Base-by-base conservation (phyloP, 2,329 filamentous ascomycete species). In the Alternaria sp. region DNA sequence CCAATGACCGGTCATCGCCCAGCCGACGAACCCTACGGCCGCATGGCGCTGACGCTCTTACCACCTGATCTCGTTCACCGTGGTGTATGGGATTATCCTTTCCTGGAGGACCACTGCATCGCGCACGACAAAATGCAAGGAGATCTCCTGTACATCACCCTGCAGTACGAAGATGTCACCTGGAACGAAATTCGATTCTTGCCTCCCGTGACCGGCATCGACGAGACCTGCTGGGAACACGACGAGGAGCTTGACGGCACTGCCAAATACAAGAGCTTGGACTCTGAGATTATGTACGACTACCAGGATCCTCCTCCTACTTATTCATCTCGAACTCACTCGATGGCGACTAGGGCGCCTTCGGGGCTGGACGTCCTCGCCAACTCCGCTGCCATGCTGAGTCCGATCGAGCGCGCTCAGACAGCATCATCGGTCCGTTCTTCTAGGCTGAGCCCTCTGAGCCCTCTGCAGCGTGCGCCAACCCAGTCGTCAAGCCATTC, bases 201-300 rank as follows among this genome's bases (percentile, higher is more conserved):
- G 1, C 79, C 79, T 9, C 55, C 76, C 7, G 69, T 74, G 4
- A 66, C 69, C 11, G 76, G 75, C 50, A 63, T 70, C 15, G 76
- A 80, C 54, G 77, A 81, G 25, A 71, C 73, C 9, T 80, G 77
- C 64, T 81, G 80, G 80, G 70, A 68, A 28, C 77, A 78, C 55
- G 77, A 81, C 45, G 77, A 78, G 56, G 78, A 80, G 58, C 74
- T 81, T 10, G 79, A 81, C 61, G 78, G 79, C 47, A 68, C 71
- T 21, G 69, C 71, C 66, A 79, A 74, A 57, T 77, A 73, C 68
- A 77, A 77, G 72, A 78, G 74, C 68, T 63, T 79, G 69, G 76
- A 80, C 65, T 75, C 78, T 49, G 78, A 81, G 67, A 76, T 80
- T 62, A 81, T 81, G 77, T 80, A 81, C 75, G 78, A 80, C 66